Percentiles rank a stretch among this genome's conserved stretches.
Conservation (phyloP, 1,284 basidiomycete genomes). For the Meira nashicola region DNA sequence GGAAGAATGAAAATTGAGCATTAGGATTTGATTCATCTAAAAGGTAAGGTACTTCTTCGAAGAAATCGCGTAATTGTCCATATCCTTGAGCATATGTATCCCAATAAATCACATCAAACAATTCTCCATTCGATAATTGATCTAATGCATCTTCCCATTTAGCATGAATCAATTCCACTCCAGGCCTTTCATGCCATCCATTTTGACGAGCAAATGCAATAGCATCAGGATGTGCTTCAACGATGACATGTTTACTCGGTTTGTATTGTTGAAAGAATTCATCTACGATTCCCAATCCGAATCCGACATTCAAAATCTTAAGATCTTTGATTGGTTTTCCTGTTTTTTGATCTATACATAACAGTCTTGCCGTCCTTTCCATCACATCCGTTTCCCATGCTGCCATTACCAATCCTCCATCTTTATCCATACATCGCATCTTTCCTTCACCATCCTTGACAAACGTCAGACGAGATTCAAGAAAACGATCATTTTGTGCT, state of each 20-base stretch:
- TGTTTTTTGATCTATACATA: conserved; percentile 34
- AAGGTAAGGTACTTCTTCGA: conserved; percentile 73
- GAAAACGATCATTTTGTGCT: conserved; percentile 67
- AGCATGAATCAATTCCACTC: conserved; percentile 42
- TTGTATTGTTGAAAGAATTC: conserved; percentile 68
- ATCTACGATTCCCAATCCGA: conserved; percentile 92
- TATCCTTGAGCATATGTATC: conserved; percentile 93
- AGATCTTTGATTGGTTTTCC: conserved; percentile 55
- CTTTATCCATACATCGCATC: conserved; percentile 68
- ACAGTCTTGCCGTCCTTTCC: conserved; percentile 29
- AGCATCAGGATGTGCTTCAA: conserved; percentile 92
- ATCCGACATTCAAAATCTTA: conserved; percentile 82
- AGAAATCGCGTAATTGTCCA: conserved; percentile 74
- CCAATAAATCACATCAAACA: conserved; percentile 85
- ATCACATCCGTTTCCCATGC: conserved; percentile 57
- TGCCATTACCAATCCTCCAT: conserved; percentile 66
- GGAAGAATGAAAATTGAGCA: conserved; percentile 80
- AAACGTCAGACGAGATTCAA: conserved; percentile 69
- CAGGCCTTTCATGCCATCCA: conserved; percentile 38
- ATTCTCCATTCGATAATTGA: conserved; percentile 64
- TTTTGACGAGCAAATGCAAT: conserved; percentile 66
- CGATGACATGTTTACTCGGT: conserved; percentile 76
- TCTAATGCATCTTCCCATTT: conserved; percentile 64
- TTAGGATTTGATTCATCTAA: conserved; percentile 63
- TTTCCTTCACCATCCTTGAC: conserved; percentile 68